A percentile compares a stretch with the other conserved stretches of the same genome.
These are phyloP conservation scores for Boletus rubroflammeus DNA, from an alignment of 768 basidiomycete species.

Conservation along the genomic window DNA sequence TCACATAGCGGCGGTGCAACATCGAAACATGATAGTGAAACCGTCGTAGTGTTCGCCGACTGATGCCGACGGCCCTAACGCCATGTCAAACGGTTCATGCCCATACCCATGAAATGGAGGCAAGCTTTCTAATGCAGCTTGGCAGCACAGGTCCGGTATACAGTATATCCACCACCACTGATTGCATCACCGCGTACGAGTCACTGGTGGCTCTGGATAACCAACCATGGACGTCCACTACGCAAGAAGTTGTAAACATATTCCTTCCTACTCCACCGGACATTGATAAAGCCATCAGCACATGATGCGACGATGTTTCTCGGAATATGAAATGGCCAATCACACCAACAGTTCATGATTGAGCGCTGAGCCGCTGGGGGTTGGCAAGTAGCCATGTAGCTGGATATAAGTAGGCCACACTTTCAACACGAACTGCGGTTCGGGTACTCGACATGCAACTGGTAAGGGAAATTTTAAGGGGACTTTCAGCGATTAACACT, in stretches of 20 bases:
- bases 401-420: background rate
- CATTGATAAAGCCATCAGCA: background rate
- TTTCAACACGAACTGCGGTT: background rate
- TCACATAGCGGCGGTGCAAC: no score
- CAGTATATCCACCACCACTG: background rate
- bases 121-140: no score
- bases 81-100: no score
- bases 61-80: no score
- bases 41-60: no score
- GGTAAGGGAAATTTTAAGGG: background rate
- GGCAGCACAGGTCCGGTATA: background rate
- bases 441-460: constrained; percentile 6
- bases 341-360: background rate
- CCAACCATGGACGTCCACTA: background rate
- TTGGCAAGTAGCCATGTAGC: background rate
- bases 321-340: background rate
- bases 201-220: background rate
- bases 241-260: background rate
- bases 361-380: no score
- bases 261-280: background rate
- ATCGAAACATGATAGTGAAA: no score
- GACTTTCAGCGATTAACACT: background rate
- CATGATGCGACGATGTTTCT: background rate
- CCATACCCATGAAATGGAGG: no score
- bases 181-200: background rate